These are phyloP conservation scores for Rubia yunnanensis DNA, from an alignment of 257 asterid genomes.

Conservation along the genomic window DNA sequence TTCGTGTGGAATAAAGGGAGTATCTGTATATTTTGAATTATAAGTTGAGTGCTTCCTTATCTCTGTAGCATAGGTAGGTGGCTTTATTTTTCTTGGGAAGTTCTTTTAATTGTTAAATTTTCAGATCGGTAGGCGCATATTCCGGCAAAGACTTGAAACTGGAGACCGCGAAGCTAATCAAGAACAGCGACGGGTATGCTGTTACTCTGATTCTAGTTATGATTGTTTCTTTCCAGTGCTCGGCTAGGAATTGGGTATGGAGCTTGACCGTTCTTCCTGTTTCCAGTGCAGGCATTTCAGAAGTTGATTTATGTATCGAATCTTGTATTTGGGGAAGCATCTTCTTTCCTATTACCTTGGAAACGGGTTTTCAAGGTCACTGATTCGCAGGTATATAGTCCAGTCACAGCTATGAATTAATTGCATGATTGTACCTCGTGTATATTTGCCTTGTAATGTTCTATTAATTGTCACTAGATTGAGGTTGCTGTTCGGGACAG, in stretches of 20 bases:
- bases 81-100: slow-evolving; percentile 13
- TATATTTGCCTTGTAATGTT: background rate
- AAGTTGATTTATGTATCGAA: slow-evolving; percentile 84
- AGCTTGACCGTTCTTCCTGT: slow-evolving; percentile 47
- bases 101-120: slow-evolving; percentile 26
- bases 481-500: slow-evolving; percentile 92
- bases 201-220: slow-evolving; percentile 18
- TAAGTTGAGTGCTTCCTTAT: background rate
- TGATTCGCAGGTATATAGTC: slow-evolving; percentile 70
- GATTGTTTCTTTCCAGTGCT: slow-evolving; percentile 6
- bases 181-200: slow-evolving; percentile 76
- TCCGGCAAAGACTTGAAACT: slow-evolving; percentile 92
- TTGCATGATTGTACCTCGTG: background rate
- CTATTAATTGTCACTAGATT: slow-evolving; percentile 41
- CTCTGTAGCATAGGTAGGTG: slow-evolving; percentile 7
- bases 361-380: slow-evolving; percentile 92
- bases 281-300: slow-evolving; percentile 98
- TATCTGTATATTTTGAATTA: background rate
- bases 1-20: too few relatives aligned
- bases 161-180: slow-evolving; percentile 74
- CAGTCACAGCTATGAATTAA: background rate
- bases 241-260: slow-evolving; percentile 19
- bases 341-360: slow-evolving; percentile 97
- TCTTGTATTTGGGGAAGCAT: slow-evolving; percentile 92
- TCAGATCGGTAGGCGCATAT: slow-evolving; percentile 92